Base-by-base conservation (phyloP, 192 early-diverging fungal species). In the Rhizophagus prolifer region DNA sequence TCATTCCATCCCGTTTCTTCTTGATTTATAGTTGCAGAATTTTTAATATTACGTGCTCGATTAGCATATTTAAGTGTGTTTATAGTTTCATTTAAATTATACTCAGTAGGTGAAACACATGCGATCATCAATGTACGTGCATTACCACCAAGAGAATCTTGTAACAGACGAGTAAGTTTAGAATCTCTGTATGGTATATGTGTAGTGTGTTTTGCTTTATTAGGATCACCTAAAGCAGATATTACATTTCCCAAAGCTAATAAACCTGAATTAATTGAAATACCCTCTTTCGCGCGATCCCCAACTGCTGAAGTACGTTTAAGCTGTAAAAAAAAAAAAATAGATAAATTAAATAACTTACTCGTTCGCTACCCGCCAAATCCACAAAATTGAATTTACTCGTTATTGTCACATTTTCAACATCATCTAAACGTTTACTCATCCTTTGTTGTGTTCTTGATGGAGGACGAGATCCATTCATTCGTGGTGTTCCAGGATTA, bases 341-440 rank as follows among this genome's bases (percentile, higher is more conserved):
- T n/a, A 2, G 3, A 31, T 31, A 31, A 31, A 13, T 19, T 34
- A 2, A 30, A 9, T 3, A 67, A 36, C 30, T 21, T 83, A 86
- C 85, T 44, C 94, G 82, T 84, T 99, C 98, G 62, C 94, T 96
- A 36, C 98, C 98, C 25, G 98, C 98, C 82, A 99, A 84, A 86
- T 99, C 98, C 16, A 99, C 98, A 88, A 99, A 99, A 81, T 97
- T 95, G 72, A 99, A 95, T 83, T 98, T 99, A 38, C 94, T 95
- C 7, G 86, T 86, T 16, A 94, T 81, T 5, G 85, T 83, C 19
- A 92, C 78, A 80, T 86, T 86, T 66, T 90, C 90, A 10, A 84
- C 90, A 30, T 86, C 84, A 16, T 83, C 67, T 34, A 26, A 38
- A 60, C 67, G 31, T 72, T 67, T 68, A 50, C 78, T 50, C 28